Percentiles rank a stretch among this genome's conserved stretches.
Evolutionary conservation across 2,329 filamentous ascomycete genomes (phyloP).

Genomic region (Zymoseptoria crescenta): DNA sequence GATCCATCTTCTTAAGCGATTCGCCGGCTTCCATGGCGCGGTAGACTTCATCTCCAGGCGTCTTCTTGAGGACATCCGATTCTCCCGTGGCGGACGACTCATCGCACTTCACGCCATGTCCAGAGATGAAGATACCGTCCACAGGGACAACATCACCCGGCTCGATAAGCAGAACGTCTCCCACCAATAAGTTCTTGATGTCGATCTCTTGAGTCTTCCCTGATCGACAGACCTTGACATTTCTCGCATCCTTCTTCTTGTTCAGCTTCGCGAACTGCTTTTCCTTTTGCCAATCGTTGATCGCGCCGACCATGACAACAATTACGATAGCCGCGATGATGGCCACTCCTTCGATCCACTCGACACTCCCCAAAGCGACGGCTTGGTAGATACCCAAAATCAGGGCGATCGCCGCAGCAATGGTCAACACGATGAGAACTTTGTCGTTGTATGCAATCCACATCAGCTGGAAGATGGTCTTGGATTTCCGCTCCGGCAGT

Average conservation of each 20-base stretch:
- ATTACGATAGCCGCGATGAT: conserved; percentile 70
- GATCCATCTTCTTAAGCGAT: conserved; percentile 60
- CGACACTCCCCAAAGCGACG: conserved; percentile 51
- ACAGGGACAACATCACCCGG: conserved; percentile 66
- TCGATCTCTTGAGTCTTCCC: conserved; percentile 62
- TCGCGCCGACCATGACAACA: conserved; percentile 67
- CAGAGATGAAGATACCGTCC: conserved; percentile 62
- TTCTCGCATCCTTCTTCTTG: conserved; percentile 67
- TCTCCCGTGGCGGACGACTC: conserved; percentile 72
- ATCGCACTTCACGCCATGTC: conserved; percentile 62
- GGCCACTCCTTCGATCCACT: conserved; percentile 77
- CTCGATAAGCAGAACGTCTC: conserved; percentile 65
- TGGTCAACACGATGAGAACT: conserved; percentile 62
- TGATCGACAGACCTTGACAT: conserved; percentile 68
- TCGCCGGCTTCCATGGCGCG: conserved; percentile 55
- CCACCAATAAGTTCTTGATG: conserved; percentile 63
- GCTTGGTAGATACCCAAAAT: conserved; percentile 65
- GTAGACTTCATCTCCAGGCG: conserved; percentile 56
- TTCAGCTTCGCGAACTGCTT: conserved; percentile 73
- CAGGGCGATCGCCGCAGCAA: conserved; percentile 65
- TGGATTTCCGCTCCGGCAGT: conserved; percentile 61
- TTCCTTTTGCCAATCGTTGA: conserved; percentile 78
- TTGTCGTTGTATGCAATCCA: conserved; percentile 83
- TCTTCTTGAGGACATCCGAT: conserved; percentile 64
- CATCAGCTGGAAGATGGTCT: conserved; percentile 61